Conservation (phyloP, 1,284 basidiomycete genomes). For the Ceratobasidium sp. region DNA sequence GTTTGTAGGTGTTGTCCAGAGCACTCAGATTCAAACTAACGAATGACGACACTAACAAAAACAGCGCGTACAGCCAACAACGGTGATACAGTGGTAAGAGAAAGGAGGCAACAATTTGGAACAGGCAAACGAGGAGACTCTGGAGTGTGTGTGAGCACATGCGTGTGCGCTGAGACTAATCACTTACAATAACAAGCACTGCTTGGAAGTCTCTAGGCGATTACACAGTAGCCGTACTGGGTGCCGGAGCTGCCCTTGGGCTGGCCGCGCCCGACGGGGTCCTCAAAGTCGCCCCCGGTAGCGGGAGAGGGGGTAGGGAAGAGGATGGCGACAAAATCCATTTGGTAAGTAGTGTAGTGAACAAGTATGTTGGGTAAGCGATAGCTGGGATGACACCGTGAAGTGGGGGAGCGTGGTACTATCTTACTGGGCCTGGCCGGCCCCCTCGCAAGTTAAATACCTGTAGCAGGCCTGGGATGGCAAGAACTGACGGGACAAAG, state of each 20-base stretch:
- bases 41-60: background rate
- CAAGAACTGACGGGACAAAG: background rate
- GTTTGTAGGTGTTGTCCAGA: background rate
- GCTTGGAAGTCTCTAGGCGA: background rate
- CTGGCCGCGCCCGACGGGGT: conserved; percentile 18
- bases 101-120: background rate
- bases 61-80: background rate
- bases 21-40: background rate
- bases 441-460: background rate
- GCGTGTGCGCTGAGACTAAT: background rate
- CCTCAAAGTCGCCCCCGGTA: conserved; percentile 5
- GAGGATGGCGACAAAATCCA: conserved; percentile 30
- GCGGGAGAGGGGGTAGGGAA: conserved; percentile 10
- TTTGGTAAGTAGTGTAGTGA: background rate
- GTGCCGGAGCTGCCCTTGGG: background rate
- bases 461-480: background rate
- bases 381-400: conserved; percentile 8
- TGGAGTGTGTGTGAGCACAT: background rate
- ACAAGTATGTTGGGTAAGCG: too few relatives aligned
- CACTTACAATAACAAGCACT: conserved; percentile 13
- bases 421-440: conserved; percentile 5
- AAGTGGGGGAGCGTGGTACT: conserved; percentile 27
- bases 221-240: conserved; percentile 21
- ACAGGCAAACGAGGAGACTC: background rate
- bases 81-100: background rate